These are phyloP conservation scores for Neofusicoccum ribis DNA, from an alignment of 2,329 filamentous ascomycete species.

Conservation along the genomic window DNA sequence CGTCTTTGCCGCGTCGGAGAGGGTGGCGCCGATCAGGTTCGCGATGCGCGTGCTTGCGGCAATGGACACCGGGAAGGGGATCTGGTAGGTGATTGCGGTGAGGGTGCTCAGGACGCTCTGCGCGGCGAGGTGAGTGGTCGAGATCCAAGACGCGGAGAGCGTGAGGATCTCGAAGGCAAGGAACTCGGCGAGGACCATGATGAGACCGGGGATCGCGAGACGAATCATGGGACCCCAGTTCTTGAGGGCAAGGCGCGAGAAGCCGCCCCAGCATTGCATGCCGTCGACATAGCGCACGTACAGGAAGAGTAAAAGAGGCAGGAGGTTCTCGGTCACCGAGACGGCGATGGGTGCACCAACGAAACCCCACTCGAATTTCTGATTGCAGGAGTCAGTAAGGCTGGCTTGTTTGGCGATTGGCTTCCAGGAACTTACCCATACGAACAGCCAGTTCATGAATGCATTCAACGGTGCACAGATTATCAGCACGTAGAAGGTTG, in stretches of 20 bases:
- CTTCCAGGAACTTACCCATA: constrained; percentile 58
- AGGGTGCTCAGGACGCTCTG: constrained; percentile 77
- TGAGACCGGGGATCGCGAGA: constrained; percentile 83
- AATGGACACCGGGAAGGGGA: constrained; percentile 89
- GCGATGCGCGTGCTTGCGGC: constrained; percentile 86
- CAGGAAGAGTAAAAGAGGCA: constrained; percentile 70
- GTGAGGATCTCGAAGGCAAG: constrained; percentile 53
- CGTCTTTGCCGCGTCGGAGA: constrained; percentile 77
- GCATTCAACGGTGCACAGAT: constrained; percentile 81
- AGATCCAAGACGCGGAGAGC: constrained; percentile 75
- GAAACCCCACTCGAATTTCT: constrained; percentile 53
- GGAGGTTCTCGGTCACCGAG: constrained; percentile 70
- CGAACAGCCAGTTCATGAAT: constrained; percentile 76
- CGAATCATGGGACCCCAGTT: constrained; percentile 85
- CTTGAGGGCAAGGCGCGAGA: constrained; percentile 64
- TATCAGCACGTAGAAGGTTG: constrained; percentile 79
- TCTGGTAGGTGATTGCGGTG: constrained; percentile 79
- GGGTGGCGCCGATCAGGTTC: constrained; percentile 84
- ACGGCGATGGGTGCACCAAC: constrained; percentile 79
- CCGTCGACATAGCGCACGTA: constrained; percentile 72
- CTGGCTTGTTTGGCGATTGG: neutral
- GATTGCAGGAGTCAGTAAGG: neutral
- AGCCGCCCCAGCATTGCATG: constrained; percentile 77
- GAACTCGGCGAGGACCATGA: constrained; percentile 80
- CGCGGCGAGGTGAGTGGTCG: constrained; percentile 77